Evolutionary conservation across 257 asterid genomes (phyloP), one percentile per base, ranked within the genome.

Genomic region (Apocynum venetum): DNA sequence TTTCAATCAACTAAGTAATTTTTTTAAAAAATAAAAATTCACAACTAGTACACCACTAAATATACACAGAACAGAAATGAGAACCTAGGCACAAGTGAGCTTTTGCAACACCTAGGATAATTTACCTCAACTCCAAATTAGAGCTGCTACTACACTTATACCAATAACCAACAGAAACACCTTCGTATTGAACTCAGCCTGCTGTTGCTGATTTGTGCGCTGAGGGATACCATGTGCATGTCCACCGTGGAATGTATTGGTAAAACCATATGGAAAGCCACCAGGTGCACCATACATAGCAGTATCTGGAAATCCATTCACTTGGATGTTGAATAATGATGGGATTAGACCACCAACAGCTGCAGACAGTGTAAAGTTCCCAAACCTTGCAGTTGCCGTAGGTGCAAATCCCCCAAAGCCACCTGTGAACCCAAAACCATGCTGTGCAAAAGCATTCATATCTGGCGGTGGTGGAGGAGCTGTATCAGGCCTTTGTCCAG

Each of bases 131-230:
- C 85, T 79, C 92, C 88, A 86, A 64, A 90, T 80, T 57, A 92
- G 83, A 84, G 92, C 86, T 72, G 88, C 79, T 74, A 93, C 82
- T 69, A 92, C 97, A 83, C 86, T 78, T 69, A 86, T 31, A 25
- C 92, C 96, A 75, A 93, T 80, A 25, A 90, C 69, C 84, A 90
- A 65, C 66, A 88, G 71, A 11, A 90, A 90, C 59, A 88, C 52
- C 90, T 89, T 92, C 82, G 92, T 72, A 17, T 87, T 80, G 69
- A 90, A 85, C 85, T 91, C 95, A 0, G 92, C 92, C 86, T 89
- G 94, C 80, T 89, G 90, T 72, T 93, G 93, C 78, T 88, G 96
- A 82, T 76, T 83, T 61, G 83, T 83, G 38, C 81, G 90, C 14
- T 79, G 89, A 48, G 87, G 88, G 60, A 84, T 82, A 75, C 87